Base-by-base conservation (phyloP, 169 alveolate species). In the Toxoplasma gondii region DNA sequence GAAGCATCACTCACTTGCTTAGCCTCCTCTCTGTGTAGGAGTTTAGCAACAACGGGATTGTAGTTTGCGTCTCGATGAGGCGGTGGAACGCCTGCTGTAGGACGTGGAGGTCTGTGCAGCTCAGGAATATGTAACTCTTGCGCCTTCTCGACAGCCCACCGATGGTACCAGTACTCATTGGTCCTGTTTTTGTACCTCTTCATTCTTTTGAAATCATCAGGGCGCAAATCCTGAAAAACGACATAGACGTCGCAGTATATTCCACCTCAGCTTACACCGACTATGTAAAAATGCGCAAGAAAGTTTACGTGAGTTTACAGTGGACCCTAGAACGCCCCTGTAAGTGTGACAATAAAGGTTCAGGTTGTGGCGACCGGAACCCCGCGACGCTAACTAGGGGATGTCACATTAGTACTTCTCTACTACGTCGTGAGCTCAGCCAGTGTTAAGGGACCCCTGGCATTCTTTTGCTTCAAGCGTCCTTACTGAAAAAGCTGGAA, bases 181-280 rank as follows among this genome's bases (percentile, higher is more conserved):
- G 27, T 10, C 67, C 41, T 39, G 70, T 82, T 45, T 67, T 82
- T 82, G 67, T 82, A 82, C 67, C 90, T 39, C 90, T 82, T 24
- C 90, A 82, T 82, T 45, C 67, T 17, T 45, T 82, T 82, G 90
- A 41, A 82, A n/a, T 82, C 90, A 27, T 82, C 67, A 31, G 90
- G 69, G 4, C 67, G 90, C 36, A 82, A 67, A 41, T 82, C 90
- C 90, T 82, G 67, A 36, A 82, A 74, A 38, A 19, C 44, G 34
- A 31, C 67, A 9, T 0, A 64, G 78, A 64, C 1, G n/a, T 1
- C 29, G 58, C 58, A 49, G 58, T 5, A 49, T 9, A 9, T 0
- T 49, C 58, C 22, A 9, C 1, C 12, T 17, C 12, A 12, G 58
- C 12, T 49, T 49, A 17, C 58, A 12, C 58, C 58, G 22, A 34